phyloP scores from a whole-genome alignment of 345 rosid species.

The Camelina laxa region DNA sequence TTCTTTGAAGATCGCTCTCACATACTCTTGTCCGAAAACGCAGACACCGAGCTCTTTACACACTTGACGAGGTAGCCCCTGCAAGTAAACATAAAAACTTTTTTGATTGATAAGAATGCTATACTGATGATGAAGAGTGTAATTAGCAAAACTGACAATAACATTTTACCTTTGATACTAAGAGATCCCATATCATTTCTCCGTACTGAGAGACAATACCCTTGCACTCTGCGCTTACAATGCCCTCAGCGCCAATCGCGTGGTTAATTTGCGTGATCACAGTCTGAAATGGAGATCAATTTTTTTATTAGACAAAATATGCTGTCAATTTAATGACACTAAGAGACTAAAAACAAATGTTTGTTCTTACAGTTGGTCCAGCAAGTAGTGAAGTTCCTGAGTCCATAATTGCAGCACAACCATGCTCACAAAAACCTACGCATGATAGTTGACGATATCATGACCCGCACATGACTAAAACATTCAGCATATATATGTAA shows the following conservation, averaged over 20 bases:
- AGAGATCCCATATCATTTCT: conserved; percentile 72
- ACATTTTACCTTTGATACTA: conserved; percentile 63
- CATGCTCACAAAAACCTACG: conserved; percentile 59
- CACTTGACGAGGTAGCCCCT: conserved; percentile 63
- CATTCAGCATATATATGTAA: background rate
- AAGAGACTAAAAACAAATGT: no score
- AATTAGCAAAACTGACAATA: background rate
- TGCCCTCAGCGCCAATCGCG: conserved; percentile 81
- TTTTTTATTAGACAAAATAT: background rate
- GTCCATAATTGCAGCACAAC: conserved; percentile 80
- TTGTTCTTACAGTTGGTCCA: conserved; percentile 71
- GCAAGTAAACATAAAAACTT: conserved; percentile 12
- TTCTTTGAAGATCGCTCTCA: background rate
- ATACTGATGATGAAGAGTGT: background rate
- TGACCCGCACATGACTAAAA: background rate
- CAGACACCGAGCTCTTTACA: conserved; percentile 73
- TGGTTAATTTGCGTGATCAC: conserved; percentile 77
- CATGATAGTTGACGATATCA: background rate
- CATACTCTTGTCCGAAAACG: conserved; percentile 39
- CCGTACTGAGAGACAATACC: conserved; percentile 71
- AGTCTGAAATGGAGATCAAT: conserved; percentile 45
- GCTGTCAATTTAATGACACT: background rate
- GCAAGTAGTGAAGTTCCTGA: conserved; percentile 83
- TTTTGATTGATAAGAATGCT: background rate
- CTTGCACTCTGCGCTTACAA: conserved; percentile 69